Evolutionary conservation across 768 basidiomycete genomes (phyloP), one percentile per base, ranked within the genome.

Genomic region (Scleroderma bovista): DNA sequence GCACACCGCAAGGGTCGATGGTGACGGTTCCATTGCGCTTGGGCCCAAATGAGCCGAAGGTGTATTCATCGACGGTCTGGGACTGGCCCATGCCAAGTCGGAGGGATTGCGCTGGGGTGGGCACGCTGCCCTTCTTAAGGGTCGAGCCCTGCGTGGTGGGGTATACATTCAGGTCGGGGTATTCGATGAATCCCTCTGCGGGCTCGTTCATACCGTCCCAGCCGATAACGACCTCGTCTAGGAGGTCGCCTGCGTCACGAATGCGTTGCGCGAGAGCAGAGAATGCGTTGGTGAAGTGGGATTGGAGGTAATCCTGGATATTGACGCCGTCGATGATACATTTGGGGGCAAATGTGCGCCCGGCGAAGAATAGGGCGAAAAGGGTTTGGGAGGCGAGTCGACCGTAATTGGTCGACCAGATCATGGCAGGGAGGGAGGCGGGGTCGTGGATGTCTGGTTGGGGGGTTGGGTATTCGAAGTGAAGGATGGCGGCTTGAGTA

Each of bases 141-240:
- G 79, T 82, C 11, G 83, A 78, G 1, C 81, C 81, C 60, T 93
- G 90, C 31, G 76, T 69, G 15, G 69, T 69, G 0, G 92, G 87
- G 39, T 84, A 81, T 12, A 63, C 52, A 45, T 74, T 76, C 24
- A 99, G 72, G 63, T 95, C 82, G 1, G 75, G 72, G 67, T 86
- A 86, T 2, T 77, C 80, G 32, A 83, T 57, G 38, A 67, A 74
- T 0, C 96, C 96, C 57, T 94, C 89, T 33, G 82, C 83, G 0
- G 96, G 95, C 66, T 99, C 96, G 65, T 99, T 98, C 67, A 97
- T 71, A 57, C 84, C 86, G 63, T 99, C 96, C 96, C 95, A 98
- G 0, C 96, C 96, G 43, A 98, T 85, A 11, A 99, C 79, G 56
- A 92, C 93, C 36, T 83, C 81, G 26, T 98, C 93, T 19, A 89